Conservation (phyloP, 139 green algal genomes). For the Auxenochlorella pyrenoidosa region DNA sequence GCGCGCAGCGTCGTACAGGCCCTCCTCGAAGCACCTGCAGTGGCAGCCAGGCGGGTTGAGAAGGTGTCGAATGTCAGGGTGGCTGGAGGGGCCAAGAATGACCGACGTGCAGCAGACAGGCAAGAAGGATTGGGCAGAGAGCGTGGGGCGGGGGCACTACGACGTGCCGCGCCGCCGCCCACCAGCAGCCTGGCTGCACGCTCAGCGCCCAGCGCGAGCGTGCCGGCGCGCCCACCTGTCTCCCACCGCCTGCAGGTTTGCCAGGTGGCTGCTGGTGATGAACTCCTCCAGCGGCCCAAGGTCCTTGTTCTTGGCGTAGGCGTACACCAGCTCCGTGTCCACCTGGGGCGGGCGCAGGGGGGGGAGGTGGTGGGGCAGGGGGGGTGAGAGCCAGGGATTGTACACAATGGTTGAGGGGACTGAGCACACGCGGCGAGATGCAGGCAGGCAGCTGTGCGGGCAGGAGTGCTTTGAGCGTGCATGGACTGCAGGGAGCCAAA, state of each 20-base stretch:
- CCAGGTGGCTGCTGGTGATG: conserved; percentile 83
- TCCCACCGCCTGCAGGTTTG: conserved; percentile 70
- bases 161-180: no score
- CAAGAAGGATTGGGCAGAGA: no score
- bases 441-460: neutral
- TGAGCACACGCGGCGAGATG: neutral
- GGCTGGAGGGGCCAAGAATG: no score
- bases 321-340: conserved; percentile 97
- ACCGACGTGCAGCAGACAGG: no score
- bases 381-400: neutral
- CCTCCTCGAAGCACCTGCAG: conserved; percentile 87
- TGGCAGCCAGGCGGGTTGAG: neutral
- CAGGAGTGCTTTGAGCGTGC: neutral
- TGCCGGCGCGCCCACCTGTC: conserved; percentile 7
- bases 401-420: no score
- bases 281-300: conserved; percentile 96
- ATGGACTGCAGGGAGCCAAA: no score
- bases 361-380: no score
- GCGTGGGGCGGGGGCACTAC: no score
- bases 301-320: conserved; percentile 91
- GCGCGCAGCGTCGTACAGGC: conserved; percentile 93
- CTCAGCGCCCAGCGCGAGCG: no score
- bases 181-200: no score
- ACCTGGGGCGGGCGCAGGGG: conserved; percentile 71
- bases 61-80: neutral